These are phyloP conservation scores for Cystobasidium sp. DNA, from an alignment of 1,284 basidiomycete species.

Conservation along the genomic window DNA sequence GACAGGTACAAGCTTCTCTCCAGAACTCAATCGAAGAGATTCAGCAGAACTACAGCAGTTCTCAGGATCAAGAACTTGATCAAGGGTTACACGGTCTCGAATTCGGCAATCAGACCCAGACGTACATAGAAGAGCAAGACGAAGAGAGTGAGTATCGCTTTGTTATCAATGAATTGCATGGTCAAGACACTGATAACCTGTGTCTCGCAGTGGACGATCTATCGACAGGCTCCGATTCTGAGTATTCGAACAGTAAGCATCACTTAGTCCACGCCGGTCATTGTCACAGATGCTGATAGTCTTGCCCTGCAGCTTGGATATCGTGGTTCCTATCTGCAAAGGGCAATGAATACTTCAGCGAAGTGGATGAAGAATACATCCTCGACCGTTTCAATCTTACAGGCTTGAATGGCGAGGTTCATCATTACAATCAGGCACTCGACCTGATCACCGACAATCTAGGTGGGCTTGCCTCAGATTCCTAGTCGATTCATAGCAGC, in stretches of 20 bases:
- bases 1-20: background rate
- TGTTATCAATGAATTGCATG: background rate
- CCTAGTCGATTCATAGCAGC: no score
- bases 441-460: constrained; percentile 90
- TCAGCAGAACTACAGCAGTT: background rate
- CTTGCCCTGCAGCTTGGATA: constrained; percentile 67
- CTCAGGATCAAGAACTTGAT: constrained; percentile 22
- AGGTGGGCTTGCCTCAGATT: constrained; percentile 62
- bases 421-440: constrained; percentile 90
- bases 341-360: constrained; percentile 90
- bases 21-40: background rate
- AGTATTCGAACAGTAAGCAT: constrained; percentile 51
- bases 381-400: constrained; percentile 95
- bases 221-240: constrained; percentile 51
- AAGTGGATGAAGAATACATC: constrained; percentile 99
- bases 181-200: background rate
- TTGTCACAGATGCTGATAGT: background rate
- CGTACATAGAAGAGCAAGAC: constrained; percentile 10
- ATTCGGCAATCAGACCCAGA: constrained; percentile 10
- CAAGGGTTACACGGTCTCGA: constrained; percentile 2
- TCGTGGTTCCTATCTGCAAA: constrained; percentile 98
- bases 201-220: constrained; percentile 49
- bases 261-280: background rate
- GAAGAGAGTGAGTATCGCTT: constrained; percentile 5
- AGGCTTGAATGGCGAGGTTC: constrained; percentile 92